Conservation (phyloP, 2,329 filamentous ascomycete genomes). For the Cercospora sojina region DNA sequence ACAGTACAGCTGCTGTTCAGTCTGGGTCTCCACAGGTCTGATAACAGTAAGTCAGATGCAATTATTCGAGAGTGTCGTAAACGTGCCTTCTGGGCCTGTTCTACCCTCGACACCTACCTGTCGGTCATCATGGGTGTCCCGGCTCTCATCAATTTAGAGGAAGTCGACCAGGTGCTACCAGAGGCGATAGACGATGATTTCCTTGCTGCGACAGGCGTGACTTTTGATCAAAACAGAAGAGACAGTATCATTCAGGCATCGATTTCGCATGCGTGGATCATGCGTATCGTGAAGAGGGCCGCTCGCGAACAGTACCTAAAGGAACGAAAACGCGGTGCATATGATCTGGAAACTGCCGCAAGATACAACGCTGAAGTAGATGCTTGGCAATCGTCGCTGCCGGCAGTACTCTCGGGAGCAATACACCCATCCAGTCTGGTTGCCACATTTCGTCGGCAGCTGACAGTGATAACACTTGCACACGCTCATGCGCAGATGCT, state of each 20-base stretch:
- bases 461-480: slow-evolving; percentile 55
- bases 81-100: slow-evolving; percentile 42
- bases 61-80: slow-evolving; percentile 38
- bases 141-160: slow-evolving; percentile 39
- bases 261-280: slow-evolving; percentile 34
- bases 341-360: slow-evolving; percentile 35
- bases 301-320: slow-evolving; percentile 33
- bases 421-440: slow-evolving; percentile 48
- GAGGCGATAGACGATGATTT: slow-evolving; percentile 36
- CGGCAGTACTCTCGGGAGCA: slow-evolving; percentile 46
- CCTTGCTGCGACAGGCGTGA: slow-evolving; percentile 19
- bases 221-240: slow-evolving; percentile 8
- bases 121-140: slow-evolving; percentile 43
- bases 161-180: slow-evolving; percentile 35
- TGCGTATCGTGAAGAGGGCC: slow-evolving; percentile 33
- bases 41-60: slow-evolving; percentile 25
- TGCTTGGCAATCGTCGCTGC: slow-evolving; percentile 49
- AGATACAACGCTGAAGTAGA: slow-evolving; percentile 46
- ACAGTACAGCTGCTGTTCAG: slow-evolving; percentile 41
- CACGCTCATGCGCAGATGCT: slow-evolving; percentile 58
- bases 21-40: slow-evolving; percentile 39
- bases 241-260: slow-evolving; percentile 40
- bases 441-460: slow-evolving; percentile 54
- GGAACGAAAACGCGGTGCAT: slow-evolving; percentile 21
- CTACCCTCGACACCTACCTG: slow-evolving; percentile 42